Conservation (phyloP, 148 eudicot genomes). For the Rhododendron griersonianum region DNA sequence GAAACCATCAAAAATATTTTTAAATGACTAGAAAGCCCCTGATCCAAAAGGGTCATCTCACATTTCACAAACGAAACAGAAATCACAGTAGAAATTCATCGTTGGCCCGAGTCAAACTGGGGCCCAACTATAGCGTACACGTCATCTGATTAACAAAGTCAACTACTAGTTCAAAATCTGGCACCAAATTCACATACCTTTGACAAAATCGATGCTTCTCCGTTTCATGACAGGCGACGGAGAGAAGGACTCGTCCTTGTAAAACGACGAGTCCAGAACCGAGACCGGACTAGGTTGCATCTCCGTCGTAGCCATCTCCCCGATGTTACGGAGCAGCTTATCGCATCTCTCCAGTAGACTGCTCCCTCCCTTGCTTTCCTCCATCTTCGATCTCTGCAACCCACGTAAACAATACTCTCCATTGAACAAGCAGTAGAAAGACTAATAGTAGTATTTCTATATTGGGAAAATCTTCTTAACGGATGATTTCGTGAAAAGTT, state of each 20-base stretch:
- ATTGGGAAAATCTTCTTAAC: no score
- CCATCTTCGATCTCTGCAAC: constrained; percentile 57
- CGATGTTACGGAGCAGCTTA: constrained; percentile 70
- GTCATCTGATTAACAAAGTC: background rate
- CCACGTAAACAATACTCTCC: background rate
- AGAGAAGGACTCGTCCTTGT: constrained; percentile 82
- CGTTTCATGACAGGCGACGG: constrained; percentile 94
- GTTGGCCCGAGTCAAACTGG: background rate
- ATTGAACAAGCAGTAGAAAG: no score
- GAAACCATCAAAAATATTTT: no score
- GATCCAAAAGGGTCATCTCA: no score
- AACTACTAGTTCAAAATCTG: background rate
- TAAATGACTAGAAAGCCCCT: no score
- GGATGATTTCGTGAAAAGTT: rapidly evolving
- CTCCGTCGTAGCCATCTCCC: constrained; percentile 65
- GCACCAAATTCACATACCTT: constrained; percentile 45
- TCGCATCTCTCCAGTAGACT: constrained; percentile 77
- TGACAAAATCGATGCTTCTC: constrained; percentile 59
- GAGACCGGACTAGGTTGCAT: constrained; percentile 92
- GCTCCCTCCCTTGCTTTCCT: constrained; percentile 61
- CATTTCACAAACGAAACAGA: background rate
- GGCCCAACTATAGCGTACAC: background rate
- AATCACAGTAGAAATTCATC: background rate
- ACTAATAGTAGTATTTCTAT: no score
- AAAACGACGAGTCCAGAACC: constrained; percentile 85